Evolutionary conservation across 371 early-diverging fungal species (phyloP), one percentile per base, ranked within the genome.

Genomic region (Mucor velutinosus): DNA sequence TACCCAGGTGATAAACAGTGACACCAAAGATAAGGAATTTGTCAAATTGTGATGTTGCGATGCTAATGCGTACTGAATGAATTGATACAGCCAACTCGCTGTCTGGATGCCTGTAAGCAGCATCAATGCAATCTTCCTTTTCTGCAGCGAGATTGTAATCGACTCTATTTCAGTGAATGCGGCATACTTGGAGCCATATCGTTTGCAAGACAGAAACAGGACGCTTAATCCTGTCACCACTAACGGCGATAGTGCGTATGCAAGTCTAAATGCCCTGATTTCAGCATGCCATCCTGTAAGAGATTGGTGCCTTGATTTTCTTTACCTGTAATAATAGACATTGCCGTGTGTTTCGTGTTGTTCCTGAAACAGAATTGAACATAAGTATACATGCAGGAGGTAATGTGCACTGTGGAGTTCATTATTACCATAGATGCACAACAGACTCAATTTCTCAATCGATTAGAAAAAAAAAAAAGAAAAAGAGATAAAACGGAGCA

Each of bases 1-100:
- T 65, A 70, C 71, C 71, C 71, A 70, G 32, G 62, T 58, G n/a
- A 66, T 43, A 32, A 58, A 62, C 11, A 49, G 23, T 4, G 56
- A 17, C 6, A 23, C 55, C 15, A 65, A 29, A 29, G 55, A 39
- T n/a, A 70, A 21, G 32, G 61, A 29, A 7, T 47, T 57, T 19
- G 61, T 33, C 19, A 65, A 35, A 15, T 57, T 43, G 15, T 61
- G 35, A 17, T 69, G 17, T 3, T 32, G 29, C 7, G 57, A 49
- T 14, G 17, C n/a, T 0, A 70, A 6, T 5, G 58, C 39, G 45
- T 61, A 39, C 37, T 70, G 53, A 6, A 61, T n/a, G 35, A 61
- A 61, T 15, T 57, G 32, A 15, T 49, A 64, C 10, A 70, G 33
- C 65, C 65, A 70, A 0, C 56, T 61, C 4, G 32, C 15, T 17